Evolutionary conservation across 2,329 filamentous ascomycete genomes (phyloP), one percentile per base, ranked within the genome.

Genomic region (Fusarium succisae): DNA sequence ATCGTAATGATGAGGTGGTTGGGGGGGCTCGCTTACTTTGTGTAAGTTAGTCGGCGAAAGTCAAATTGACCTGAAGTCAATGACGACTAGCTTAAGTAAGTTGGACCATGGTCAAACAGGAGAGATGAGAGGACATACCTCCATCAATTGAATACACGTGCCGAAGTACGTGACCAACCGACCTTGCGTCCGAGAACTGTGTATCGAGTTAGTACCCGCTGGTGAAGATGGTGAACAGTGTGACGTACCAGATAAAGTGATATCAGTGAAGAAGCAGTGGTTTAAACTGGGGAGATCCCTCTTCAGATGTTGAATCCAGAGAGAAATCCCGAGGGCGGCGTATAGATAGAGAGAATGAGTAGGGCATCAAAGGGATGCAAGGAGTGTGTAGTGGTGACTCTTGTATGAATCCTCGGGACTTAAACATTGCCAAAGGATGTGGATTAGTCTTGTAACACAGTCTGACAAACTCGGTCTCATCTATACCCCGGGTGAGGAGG

Each of bases 161-260:
- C 7, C 8, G 7, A 18, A 8, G 45, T 11, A 47, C 26, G 26
- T 30, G 26, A 30, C 45, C 26, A 28, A 47, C 3, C 17, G 24
- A 47, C 24, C 11, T 28, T 28, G 24, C 7, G 44, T 20, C 17
- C 4, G 11, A 28, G 6, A 20, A 4, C 44, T 28, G 24, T 24
- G 41, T 0, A 11, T n/a, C 14, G 0, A 3, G 41, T 43, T 1
- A 43, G 41, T 17, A 43, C 6, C 5, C 6, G 14, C 3, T 6
- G n/a, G 3, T 24, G 41, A n/a, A n/a, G 41, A 43, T 24, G 41
- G n/a, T 4, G 22, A 24, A 17, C 41, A 43, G n/a, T 0, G 7
- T 12, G 14, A 43, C 41, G 41, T 6, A 17, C n/a, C 41, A 24
- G 44, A 20, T 28, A 14, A 10, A 47, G 44, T 26, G 17, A 28